Evolutionary conservation across 2,329 filamentous ascomycete genomes (phyloP).

Genomic region (Trichoderma oligosporum): DNA sequence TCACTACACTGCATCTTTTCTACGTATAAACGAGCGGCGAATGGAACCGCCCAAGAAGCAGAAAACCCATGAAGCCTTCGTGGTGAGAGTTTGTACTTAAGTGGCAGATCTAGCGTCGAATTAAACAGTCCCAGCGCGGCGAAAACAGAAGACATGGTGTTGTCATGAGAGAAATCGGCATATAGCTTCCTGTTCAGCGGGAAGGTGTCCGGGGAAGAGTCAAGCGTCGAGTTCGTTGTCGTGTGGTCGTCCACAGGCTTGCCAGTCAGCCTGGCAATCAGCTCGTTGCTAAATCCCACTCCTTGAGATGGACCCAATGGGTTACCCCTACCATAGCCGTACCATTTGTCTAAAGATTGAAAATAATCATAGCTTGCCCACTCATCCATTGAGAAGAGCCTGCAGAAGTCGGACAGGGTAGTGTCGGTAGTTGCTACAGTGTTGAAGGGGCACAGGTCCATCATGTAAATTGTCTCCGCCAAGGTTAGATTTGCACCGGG

Average conservation of each 20-base stretch:
- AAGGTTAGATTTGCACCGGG: slow-evolving; percentile 62
- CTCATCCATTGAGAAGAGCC: slow-evolving; percentile 67
- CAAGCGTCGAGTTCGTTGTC: slow-evolving; percentile 72
- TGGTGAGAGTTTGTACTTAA: slow-evolving; percentile 47
- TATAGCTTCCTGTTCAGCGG: slow-evolving; percentile 68
- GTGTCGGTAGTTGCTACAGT: slow-evolving; percentile 60
- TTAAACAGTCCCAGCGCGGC: slow-evolving; percentile 78
- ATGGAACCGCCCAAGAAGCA: slow-evolving; percentile 76
- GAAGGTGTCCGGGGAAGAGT: slow-evolving; percentile 64
- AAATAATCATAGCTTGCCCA: slow-evolving; percentile 81
- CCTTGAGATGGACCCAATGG: slow-evolving; percentile 79
- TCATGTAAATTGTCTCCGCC: slow-evolving; percentile 64
- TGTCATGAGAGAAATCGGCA: slow-evolving; percentile 91
- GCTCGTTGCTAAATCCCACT: slow-evolving; percentile 82
- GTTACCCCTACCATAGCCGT: slow-evolving; percentile 74
- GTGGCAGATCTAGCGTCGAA: slow-evolving; percentile 51
- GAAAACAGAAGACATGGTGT: slow-evolving; percentile 74
- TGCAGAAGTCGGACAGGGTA: slow-evolving; percentile 66
- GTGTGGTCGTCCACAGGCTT: slow-evolving; percentile 68
- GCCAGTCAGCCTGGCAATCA: slow-evolving; percentile 73
- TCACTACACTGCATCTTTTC: slow-evolving; percentile 73
- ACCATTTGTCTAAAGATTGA: slow-evolving; percentile 77
- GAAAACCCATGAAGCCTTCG: slow-evolving; percentile 63
- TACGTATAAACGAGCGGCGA: slow-evolving; percentile 75
- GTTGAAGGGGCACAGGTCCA: slow-evolving; percentile 86